Base-by-base conservation (phyloP, 306 rosid genomes). In the Pyrus bretschneideri region DNA sequence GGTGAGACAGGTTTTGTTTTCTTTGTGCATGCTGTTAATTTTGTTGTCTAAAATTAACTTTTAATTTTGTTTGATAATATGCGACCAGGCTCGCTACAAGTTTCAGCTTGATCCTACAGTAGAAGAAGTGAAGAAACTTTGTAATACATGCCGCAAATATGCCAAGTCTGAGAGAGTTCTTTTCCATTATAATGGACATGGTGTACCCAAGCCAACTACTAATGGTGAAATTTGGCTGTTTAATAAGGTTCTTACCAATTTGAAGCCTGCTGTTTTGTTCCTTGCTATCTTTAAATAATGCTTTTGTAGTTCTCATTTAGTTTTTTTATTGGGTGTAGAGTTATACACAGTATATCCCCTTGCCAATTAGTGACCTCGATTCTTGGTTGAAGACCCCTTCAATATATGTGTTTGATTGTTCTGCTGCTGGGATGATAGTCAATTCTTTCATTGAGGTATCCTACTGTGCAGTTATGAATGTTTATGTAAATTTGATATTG, bases 301-400 rank as follows among this genome's bases (percentile, higher is more conserved):
- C 3, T 17, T 52, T 33, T 52, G 51, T 6, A n/a, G 58, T 81
- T 76, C 78, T 76, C 51, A 79, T 54, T 49, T 15, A 49, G 18
- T 49, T 67, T 67, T 67, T 44, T 62, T 69, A 74, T 17, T 21
- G 81, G 52, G 80, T 81, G 84, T 93, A 93, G 99, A 96, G 99
- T 79, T 96, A 96, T 85, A 93, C 99, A 4, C 99, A 96, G 78
- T 96, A 96, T 74, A 93, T 96, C 67, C 99, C 99, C 64, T 84
- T 96, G 82, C 97, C 96, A 73, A 86, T 93, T 70, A 85, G 82
- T 59, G 98, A 96, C 62, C 97, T 96, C 64, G 97, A 96, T 82
- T 96, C 98, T 71, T 96, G 99, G 99, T 80, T 96, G 93, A 96
- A 86, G 92, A 93, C 99, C 23, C 98, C 99, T 72, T 96, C 99